Evolutionary conservation across 2,329 filamentous ascomycete species (phyloP).

Genomic region (Sarocladium brachiariae): DNA sequence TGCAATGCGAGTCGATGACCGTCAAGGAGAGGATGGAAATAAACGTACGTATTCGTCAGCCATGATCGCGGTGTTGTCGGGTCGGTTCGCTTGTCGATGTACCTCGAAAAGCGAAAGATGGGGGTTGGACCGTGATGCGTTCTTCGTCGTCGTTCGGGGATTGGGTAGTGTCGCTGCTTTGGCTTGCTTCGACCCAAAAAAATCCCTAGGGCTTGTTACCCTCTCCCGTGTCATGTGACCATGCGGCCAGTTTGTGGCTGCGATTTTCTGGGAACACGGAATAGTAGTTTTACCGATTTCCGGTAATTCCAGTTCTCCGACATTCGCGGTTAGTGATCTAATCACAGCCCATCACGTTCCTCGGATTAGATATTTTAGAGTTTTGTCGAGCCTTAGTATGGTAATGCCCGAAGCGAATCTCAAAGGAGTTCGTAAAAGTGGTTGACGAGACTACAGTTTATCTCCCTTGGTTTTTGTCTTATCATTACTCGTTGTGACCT

Average conservation of each 20-base stretch:
- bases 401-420: background rate
- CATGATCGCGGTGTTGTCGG: slow-evolving; percentile 54
- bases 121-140: slow-evolving; percentile 18
- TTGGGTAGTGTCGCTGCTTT: slow-evolving; percentile 4
- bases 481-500: too few species aligned
- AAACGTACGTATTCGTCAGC: slow-evolving; percentile 86
- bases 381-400: slow-evolving; percentile 1
- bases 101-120: slow-evolving; percentile 36
- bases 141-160: slow-evolving; percentile 6
- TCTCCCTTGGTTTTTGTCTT: too few species aligned
- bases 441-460: too few species aligned
- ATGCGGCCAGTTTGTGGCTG: background rate
- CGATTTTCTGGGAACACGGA: background rate
- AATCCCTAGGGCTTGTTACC: slow-evolving; percentile 5
- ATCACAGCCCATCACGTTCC: background rate
- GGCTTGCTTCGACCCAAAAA: background rate
- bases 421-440: too few species aligned
- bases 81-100: slow-evolving; percentile 38
- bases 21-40: slow-evolving; percentile 8
- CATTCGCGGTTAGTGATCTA: too few species aligned
- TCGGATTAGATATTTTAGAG: background rate
- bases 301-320: too few species aligned
- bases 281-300: background rate
- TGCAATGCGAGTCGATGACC: slow-evolving; percentile 13
- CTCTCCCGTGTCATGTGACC: background rate